Conservation (phyloP, 2,329 filamentous ascomycete species). For the Pseudogymnoascus sp. region DNA sequence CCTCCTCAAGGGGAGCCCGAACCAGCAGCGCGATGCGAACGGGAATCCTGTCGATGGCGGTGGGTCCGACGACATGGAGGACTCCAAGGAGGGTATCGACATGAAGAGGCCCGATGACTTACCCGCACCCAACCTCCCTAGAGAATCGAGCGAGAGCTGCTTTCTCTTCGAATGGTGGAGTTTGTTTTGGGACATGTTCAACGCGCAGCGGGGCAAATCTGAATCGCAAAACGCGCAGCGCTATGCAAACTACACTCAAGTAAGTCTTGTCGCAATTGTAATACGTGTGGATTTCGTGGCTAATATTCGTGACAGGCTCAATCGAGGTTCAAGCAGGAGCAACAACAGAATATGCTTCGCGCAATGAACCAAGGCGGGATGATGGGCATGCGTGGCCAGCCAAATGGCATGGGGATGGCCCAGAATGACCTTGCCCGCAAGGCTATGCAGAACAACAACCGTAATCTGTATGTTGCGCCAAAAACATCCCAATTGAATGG, state of each 20-base stretch:
- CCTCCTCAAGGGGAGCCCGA: constrained; percentile 60
- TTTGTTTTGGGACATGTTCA: constrained; percentile 94
- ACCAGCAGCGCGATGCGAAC: constrained; percentile 57
- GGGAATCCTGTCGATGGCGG: constrained; percentile 60
- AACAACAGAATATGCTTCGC: constrained; percentile 70
- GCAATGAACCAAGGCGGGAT: constrained; percentile 57
- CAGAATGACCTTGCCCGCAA: constrained; percentile 58
- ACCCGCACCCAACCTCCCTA: constrained; percentile 62
- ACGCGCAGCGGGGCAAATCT: constrained; percentile 63
- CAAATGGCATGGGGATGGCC: constrained; percentile 52
- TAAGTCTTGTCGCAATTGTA: constrained; percentile 36
- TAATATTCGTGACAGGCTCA: constrained; percentile 44
- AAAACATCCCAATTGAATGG: neutral
- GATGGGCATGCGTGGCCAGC: constrained; percentile 64
- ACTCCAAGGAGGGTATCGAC: constrained; percentile 68
- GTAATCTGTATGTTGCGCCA: constrained; percentile 51
- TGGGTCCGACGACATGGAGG: constrained; percentile 66
- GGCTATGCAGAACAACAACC: constrained; percentile 66
- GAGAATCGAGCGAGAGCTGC: constrained; percentile 58
- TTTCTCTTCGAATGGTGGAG: constrained; percentile 98
- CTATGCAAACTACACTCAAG: constrained; percentile 78
- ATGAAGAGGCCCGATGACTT: constrained; percentile 71
- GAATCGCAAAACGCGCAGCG: constrained; percentile 58
- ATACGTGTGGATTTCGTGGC: constrained; percentile 11
- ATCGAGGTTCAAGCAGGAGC: constrained; percentile 64